Conservation (phyloP, 2,329 filamentous ascomycete species). For the Fusarium scirpi region DNA sequence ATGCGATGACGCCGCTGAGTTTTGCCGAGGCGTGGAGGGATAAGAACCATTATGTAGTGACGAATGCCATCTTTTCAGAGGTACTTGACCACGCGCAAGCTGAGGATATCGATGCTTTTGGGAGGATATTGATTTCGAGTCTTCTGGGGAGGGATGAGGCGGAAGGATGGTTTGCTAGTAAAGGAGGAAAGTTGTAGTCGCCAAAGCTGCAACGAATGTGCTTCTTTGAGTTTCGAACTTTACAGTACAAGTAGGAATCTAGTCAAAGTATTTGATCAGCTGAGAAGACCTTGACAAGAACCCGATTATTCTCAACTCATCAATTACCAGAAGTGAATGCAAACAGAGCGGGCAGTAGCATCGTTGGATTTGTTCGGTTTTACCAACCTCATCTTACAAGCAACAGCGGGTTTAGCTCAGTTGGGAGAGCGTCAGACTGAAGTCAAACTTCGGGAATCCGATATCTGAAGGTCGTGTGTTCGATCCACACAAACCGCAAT, state of each 20-base stretch:
- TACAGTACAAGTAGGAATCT: background rate
- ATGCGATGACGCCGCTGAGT: slow-evolving; percentile 50
- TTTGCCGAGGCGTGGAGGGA: slow-evolving; percentile 56
- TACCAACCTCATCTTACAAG: accelerated
- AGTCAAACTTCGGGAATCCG: slow-evolving; percentile 42
- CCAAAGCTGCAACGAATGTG: background rate
- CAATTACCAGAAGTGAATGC: background rate
- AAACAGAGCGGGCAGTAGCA: background rate
- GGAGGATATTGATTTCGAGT: slow-evolving; percentile 51
- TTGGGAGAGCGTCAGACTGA: slow-evolving; percentile 48
- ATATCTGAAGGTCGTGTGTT: slow-evolving; percentile 50
- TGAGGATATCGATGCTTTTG: slow-evolving; percentile 59
- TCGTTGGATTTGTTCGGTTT: accelerated
- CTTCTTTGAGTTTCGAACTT: background rate
- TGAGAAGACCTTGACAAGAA: background rate
- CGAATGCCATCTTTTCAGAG: slow-evolving; percentile 44
- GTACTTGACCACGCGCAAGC: slow-evolving; percentile 53
- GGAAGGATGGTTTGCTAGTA: slow-evolving; percentile 50
- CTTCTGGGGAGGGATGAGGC: slow-evolving; percentile 51
- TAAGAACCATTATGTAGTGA: slow-evolving; percentile 53
- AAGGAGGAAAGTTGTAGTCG: slow-evolving; percentile 37
- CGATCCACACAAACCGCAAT: slow-evolving; percentile 49
- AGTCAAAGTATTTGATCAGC: background rate
- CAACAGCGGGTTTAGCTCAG: slow-evolving; percentile 49
- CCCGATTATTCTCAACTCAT: background rate